A percentile compares a stretch with the other conserved stretches of the same genome.
Evolutionary conservation across 1,284 basidiomycete species (phyloP).

Genomic region (Irpex rosettiformis): DNA sequence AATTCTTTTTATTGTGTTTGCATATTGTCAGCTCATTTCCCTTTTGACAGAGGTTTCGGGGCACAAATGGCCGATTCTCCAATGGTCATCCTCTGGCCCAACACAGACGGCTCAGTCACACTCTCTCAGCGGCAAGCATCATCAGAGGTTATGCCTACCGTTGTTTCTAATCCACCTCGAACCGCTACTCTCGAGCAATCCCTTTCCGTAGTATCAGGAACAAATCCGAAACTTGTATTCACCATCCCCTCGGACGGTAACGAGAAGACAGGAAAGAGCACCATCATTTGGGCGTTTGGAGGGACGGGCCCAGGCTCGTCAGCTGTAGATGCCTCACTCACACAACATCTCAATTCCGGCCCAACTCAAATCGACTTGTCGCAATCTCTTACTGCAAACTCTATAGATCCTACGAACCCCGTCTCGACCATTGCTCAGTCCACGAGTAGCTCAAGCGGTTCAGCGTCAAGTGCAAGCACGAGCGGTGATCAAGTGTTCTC

Average conservation of each 20-base stretch:
- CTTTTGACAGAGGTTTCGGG: constrained; percentile 32
- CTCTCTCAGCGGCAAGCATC: constrained; percentile 39
- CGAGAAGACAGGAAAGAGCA: constrained; percentile 19
- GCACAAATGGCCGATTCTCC: constrained; percentile 33
- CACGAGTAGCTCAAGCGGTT: background rate
- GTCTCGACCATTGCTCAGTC: constrained; percentile 7
- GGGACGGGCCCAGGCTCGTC: constrained; percentile 28
- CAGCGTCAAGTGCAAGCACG: background rate
- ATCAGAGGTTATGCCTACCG: constrained; percentile 32
- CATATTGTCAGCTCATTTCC: background rate
- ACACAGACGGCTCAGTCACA: constrained; percentile 37
- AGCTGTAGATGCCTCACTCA: constrained; percentile 27
- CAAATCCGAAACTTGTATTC: constrained; percentile 17
- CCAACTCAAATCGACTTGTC: constrained; percentile 28
- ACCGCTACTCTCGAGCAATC: constrained; percentile 28
- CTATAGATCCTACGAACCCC: constrained; percentile 16
- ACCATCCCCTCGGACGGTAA: constrained; percentile 7
- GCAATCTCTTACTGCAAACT: constrained; percentile 11
- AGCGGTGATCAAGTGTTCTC: background rate
- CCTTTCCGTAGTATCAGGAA: constrained; percentile 23
- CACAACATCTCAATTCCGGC: constrained; percentile 33
- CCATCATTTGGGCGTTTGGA: constrained; percentile 34
- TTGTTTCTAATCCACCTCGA: constrained; percentile 32
- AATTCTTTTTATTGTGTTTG: background rate
- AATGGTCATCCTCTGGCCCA: constrained; percentile 46